Percentiles rank a stretch among this genome's conserved stretches.
Conservation (phyloP, 768 basidiomycete genomes). For the Amanita muscaria region DNA sequence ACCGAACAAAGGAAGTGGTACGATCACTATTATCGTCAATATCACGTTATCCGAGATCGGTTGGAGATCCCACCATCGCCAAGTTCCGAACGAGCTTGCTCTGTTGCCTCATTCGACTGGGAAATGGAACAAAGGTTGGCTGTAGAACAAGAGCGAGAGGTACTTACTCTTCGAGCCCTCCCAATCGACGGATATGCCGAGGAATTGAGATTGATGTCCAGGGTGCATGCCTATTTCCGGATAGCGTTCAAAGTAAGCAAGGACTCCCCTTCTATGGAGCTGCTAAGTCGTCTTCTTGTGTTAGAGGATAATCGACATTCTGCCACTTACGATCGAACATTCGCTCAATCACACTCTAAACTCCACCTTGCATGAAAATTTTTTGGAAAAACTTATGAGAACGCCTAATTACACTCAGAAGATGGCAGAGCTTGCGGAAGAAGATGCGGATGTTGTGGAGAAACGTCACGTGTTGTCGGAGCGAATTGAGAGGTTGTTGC, state of each 20-base stretch:
- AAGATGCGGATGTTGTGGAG: not conserved
- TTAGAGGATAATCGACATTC: conserved; percentile 38
- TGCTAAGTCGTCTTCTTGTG: not conserved
- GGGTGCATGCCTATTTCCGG: conserved; percentile 40
- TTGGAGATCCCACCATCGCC: too few species aligned
- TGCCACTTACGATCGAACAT: conserved; percentile 37
- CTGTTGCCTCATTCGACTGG: too few species aligned
- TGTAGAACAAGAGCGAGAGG: too few species aligned
- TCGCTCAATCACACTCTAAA: conserved; percentile 29
- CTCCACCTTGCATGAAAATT: conserved; percentile 19
- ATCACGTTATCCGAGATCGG: too few species aligned
- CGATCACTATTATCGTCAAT: not conserved
- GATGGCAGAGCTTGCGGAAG: not conserved
- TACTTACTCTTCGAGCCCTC: too few species aligned
- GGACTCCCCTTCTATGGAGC: not conserved
- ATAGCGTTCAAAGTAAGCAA: conserved; percentile 33
- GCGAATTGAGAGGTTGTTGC: not conserved
- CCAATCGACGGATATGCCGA: conserved; percentile 11
- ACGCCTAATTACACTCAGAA: not conserved
- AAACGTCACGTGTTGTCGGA: not conserved
- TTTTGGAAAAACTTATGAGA: conserved; percentile 16
- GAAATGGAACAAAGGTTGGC: too few species aligned
- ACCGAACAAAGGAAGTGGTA: not conserved
- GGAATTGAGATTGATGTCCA: conserved; percentile 35
- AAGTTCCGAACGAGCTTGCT: too few species aligned